Evolutionary conservation across 805 yeast species (phyloP), one percentile per base, ranked within the genome.

Genomic region (Myxozyma melibiosi): DNA sequence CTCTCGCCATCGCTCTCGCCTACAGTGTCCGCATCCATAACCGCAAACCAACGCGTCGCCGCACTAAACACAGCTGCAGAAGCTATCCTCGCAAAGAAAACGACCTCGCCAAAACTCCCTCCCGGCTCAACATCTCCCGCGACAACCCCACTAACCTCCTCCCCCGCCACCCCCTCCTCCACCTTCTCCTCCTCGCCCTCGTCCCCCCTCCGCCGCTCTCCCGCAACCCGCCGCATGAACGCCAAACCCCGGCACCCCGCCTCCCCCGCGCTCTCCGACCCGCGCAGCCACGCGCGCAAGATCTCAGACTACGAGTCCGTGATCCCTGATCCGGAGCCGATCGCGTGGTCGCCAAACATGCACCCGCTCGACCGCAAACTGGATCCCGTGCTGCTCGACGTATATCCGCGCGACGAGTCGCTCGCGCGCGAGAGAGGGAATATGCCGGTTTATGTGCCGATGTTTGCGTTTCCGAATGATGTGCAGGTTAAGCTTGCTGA

Each of bases 391-490:
- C 49, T 62, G 16, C 38, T 62, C 6, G 60, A 51, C 18, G 48
- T 49, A 16, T 62, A 39, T 38, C 65, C 65, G 8, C 16, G 43
- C 13, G 50, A 45, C 5, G 57, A 54, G 9, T 42, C 33, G 24
- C 27, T 3, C n/a, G 28, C 7, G 8, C 22, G 30, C 1, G 27
- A 18, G 11, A 52, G 62, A 18, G 62, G 62, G 11, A 28, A 37
- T 11, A 33, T 62, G 49, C 65, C 65, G 2, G 58, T 53, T 3
- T 62, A 55, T 39, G 58, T 62, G 25, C 65, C 65, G 13, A 62
- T 62, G 65, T 62, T 62, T 56, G 61, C 59, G 7, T 62, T 62
- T 39, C 65, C 65, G 9, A 53, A 55, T 45, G 65, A 60, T 28
- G 40, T 60, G 6, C 54, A 44, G 20, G 51, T 62, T 20, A 25